Base-by-base conservation (phyloP, 208 protist species). In the Crithidia bombi region DNA sequence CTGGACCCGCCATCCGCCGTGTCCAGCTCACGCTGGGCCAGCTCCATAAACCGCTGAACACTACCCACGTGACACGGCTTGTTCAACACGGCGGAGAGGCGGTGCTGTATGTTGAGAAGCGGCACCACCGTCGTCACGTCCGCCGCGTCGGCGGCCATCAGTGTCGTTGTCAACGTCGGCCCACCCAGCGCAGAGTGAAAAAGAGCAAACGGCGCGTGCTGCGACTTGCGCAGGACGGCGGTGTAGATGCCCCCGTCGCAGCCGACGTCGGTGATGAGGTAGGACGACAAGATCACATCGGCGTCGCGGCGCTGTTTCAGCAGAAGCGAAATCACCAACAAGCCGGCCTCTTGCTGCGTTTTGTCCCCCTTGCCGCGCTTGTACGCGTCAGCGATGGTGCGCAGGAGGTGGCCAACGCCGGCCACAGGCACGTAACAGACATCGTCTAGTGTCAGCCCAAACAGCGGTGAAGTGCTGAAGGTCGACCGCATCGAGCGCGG, bases 231-330 rank as follows among this genome's bases (percentile, higher is more conserved):
- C 23, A 91, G 47, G 36, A 89, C 63, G 12, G 64, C 65, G 47
- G 70, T 68, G 64, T 89, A 84, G 30, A 67, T 49, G 33, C 63
- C 32, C 3, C 56, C 56, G 38, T 79, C 65, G 44, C 30, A 49
- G 19, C 73, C 77, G 23, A 67, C 79, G 47, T 89, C 74, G 4
- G 73, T 84, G 26, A 93, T 72, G 12, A 91, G 58, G 52, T 87
- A 74, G 5, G 87, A 93, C 10, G 87, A 93, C 21, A 90, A 59
- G 14, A 89, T 58, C 10, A 90, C 71, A 55, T 90, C 83, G 57
- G 70, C 56, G 38, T 80, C 69, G 41, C 69, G 75, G 25, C 69
- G 47, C 49, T 90, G 87, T 59, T 83, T 89, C 28, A 90, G 71
- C 30, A 90, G 44, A 12, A 93, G 64, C 19, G 80, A 86, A 12